Conservation (phyloP, 2,329 filamentous ascomycete species). For the Aureobasidium sp. region DNA sequence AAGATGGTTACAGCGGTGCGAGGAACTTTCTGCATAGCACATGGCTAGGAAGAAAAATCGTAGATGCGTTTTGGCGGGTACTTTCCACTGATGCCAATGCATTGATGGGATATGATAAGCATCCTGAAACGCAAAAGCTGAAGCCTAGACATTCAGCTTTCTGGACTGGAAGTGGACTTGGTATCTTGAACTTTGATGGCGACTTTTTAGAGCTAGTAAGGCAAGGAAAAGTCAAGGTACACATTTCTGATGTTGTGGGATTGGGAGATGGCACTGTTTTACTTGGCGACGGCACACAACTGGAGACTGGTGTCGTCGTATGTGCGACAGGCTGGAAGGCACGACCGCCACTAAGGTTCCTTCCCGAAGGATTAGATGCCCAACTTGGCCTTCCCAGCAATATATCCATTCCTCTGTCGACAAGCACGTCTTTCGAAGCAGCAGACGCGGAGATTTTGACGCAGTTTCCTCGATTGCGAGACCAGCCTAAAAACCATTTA, state of each 20-base stretch:
- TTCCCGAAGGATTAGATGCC: not conserved
- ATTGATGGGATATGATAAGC: constrained; percentile 50
- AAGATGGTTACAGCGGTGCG: constrained; percentile 64
- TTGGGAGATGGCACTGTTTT: constrained; percentile 53
- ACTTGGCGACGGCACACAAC: constrained; percentile 49
- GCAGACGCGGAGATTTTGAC: constrained; percentile 60
- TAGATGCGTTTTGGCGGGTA: constrained; percentile 62
- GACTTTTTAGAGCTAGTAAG: constrained; percentile 65
- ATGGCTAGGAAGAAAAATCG: constrained; percentile 60
- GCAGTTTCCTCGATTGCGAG: constrained; percentile 58
- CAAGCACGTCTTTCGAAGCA: constrained; percentile 34
- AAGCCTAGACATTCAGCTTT: constrained; percentile 47
- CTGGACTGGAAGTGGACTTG: constrained; percentile 63
- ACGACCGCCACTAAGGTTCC: constrained; percentile 48
- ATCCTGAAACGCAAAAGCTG: constrained; percentile 46
- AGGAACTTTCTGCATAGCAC: constrained; percentile 66
- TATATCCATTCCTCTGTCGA: constrained; percentile 37
- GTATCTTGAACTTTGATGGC: constrained; percentile 65
- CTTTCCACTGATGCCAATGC: constrained; percentile 60
- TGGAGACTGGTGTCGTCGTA: constrained; percentile 59
- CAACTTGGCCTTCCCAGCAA: constrained; percentile 17
- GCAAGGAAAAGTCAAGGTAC: constrained; percentile 59
- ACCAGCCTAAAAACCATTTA: constrained; percentile 48
- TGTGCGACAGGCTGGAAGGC: constrained; percentile 65
- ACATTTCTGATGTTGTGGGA: constrained; percentile 59